Percentiles rank a stretch among this genome's conserved stretches.
Conservation (phyloP, 495 filamentous ascomycete species). For the Penicillium daleae region DNA sequence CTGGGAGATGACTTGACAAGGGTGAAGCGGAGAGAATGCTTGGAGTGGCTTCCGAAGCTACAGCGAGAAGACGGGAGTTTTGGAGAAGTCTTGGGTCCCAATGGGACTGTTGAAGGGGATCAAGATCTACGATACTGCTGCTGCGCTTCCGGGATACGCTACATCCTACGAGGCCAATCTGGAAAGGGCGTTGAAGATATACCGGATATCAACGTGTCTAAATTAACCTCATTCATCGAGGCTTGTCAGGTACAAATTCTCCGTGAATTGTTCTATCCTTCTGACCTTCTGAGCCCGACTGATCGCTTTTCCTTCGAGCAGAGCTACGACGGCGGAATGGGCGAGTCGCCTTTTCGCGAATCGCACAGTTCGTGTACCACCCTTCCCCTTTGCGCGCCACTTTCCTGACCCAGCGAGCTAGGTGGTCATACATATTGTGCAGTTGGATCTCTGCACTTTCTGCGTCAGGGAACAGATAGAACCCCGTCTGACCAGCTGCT, state of each 20-base stretch:
- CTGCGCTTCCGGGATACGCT: constrained; percentile 76
- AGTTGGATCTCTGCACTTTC: constrained; percentile 71
- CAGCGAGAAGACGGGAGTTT: constrained; percentile 90
- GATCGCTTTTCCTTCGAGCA: constrained; percentile 33
- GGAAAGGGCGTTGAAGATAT: constrained; percentile 57
- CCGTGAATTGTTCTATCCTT: no score
- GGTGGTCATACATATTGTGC: constrained; percentile 90
- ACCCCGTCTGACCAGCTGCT: constrained; percentile 28
- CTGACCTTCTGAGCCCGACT: neutral
- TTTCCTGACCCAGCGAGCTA: constrained; percentile 40
- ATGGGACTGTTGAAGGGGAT: constrained; percentile 70
- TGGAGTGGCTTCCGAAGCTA: constrained; percentile 74
- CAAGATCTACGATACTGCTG: constrained; percentile 88
- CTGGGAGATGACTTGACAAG: constrained; percentile 72
- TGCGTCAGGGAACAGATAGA: constrained; percentile 50
- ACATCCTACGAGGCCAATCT: constrained; percentile 69
- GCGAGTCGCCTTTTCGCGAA: constrained; percentile 79
- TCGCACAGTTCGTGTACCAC: constrained; percentile 71
- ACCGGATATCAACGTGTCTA: constrained; percentile 75
- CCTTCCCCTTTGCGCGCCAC: constrained; percentile 8
- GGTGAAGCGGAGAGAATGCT: constrained; percentile 67
- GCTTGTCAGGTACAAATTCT: constrained; percentile 61
- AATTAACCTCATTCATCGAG: constrained; percentile 70
- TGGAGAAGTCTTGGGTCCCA: constrained; percentile 71
- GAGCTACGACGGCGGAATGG: constrained; percentile 91